phyloP scores from a whole-genome alignment of 768 basidiomycete genomes.

The Inosperma sp. region DNA sequence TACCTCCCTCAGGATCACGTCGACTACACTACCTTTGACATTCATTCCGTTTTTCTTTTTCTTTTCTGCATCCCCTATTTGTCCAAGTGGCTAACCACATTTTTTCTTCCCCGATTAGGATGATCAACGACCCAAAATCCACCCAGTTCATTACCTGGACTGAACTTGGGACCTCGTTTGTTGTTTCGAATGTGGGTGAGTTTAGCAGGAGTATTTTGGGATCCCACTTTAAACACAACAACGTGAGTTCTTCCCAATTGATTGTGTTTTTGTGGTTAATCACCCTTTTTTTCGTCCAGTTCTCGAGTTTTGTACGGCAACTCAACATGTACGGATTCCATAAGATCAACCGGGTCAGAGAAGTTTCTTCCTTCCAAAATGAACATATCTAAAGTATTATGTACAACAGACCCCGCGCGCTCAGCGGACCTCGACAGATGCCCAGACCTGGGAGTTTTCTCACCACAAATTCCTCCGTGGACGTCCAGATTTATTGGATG shows the following conservation, averaged over 20 bases:
- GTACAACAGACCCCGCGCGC: constrained; percentile 66
- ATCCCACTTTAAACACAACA: constrained; percentile 88
- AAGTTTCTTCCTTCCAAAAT: too few species aligned
- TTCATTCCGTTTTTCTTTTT: constrained; percentile 3
- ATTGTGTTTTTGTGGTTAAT: constrained; percentile 2
- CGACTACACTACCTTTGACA: too few species aligned
- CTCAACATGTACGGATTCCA: constrained; percentile 97
- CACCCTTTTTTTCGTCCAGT: constrained; percentile 40
- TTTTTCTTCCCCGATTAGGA: constrained; percentile 41
- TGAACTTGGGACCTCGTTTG: constrained; percentile 76
- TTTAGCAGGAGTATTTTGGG: constrained; percentile 83
- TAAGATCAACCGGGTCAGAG: constrained; percentile 90
- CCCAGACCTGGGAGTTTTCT: constrained; percentile 86
- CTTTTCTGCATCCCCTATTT: not conserved
- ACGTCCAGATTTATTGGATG: constrained; percentile 74
- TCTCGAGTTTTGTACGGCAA: constrained; percentile 91
- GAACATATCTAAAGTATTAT: too few species aligned
- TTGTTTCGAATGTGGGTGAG: constrained; percentile 81
- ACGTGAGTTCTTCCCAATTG: constrained; percentile 44
- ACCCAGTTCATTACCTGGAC: constrained; percentile 82
- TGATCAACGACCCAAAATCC: constrained; percentile 82
- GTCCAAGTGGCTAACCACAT: constrained; percentile 12
- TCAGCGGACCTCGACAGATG: constrained; percentile 73
- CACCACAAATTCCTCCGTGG: constrained; percentile 83
- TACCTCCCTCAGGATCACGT: too few species aligned